Base-by-base conservation (phyloP, 78 protist genomes). In the Blattamonas nauphoetae region DNA sequence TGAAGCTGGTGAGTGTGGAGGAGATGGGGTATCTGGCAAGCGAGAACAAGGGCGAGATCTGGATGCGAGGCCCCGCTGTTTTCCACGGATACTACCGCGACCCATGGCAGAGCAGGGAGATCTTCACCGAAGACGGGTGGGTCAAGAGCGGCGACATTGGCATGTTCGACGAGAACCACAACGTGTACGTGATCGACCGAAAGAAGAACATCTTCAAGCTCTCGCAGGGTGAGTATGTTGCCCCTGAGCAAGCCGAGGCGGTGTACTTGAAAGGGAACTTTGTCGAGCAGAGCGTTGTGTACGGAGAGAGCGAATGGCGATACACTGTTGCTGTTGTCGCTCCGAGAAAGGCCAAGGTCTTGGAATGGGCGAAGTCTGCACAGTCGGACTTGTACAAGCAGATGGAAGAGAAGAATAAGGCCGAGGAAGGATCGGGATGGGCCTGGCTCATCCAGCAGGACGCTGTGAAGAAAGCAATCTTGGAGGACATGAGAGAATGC, bases 181-280 rank as follows among this genome's bases (percentile, higher is more conserved):
- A 1, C 34, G 34, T 90, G 33, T 0, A 3, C 2, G 64, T 90
- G n/a, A 1, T n/a, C 81, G 92, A 90, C 87, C 44, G 92, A 4
- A 1, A 0, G 35, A 90, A 90, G 84, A 45, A 90, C 87, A 87
- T 90, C 45, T 38, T 90, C 63, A 2, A 44, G 80, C 87, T 90
- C 29, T 1, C 82, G 38, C 85, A 86, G 35, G 86, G 90, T 36
- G 91, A 89, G 85, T 84, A 89, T 77, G 92, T 87, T 21, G 83
- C 83, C 32, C 83, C 83, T 79, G 83, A 79, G 6, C 11, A 38
- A 6, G 32, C 21, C 29, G 83, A 79, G 41, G 21, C 83, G 41
- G 83, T 36, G 43, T 79, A 33, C 41, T 6, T 33, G 83, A 6
- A 36, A 21, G 4, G 43, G 33, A 5, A 33, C 45, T 79, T 5